phyloP scores from a whole-genome alignment of 2,329 filamentous ascomycete genomes.

The Pyrenochaeta sp. region DNA sequence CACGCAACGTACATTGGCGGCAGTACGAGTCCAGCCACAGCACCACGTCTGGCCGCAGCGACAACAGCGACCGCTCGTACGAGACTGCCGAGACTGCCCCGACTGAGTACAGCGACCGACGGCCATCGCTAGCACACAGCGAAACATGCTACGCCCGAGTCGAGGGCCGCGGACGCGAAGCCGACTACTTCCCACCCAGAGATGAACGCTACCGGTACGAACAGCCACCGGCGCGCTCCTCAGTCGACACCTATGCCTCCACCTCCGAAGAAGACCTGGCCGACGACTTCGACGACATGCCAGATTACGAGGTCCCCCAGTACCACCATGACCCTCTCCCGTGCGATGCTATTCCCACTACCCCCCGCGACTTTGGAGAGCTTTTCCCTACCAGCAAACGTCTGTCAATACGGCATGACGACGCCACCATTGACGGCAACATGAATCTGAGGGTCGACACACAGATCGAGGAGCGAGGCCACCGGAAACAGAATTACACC shows the following conservation, averaged over 20 bases:
- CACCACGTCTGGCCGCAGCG: slow-evolving; percentile 39
- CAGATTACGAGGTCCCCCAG: slow-evolving; percentile 64
- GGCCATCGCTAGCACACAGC: slow-evolving; percentile 36
- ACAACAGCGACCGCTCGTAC: slow-evolving; percentile 40
- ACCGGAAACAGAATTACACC: slow-evolving; percentile 69
- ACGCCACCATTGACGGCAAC: slow-evolving; percentile 88
- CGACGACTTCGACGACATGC: slow-evolving; percentile 53
- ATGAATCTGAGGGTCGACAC: slow-evolving; percentile 95
- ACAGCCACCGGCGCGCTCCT: slow-evolving; percentile 56
- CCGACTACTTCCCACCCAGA: slow-evolving; percentile 30
- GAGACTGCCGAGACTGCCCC: slow-evolving; percentile 45
- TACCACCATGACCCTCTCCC: slow-evolving; percentile 70
- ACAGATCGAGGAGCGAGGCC: slow-evolving; percentile 65
- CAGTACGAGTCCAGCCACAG: slow-evolving; percentile 43
- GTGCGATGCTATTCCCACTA: slow-evolving; percentile 75
- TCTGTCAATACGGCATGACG: slow-evolving; percentile 86
- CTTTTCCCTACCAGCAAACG: slow-evolving; percentile 87
- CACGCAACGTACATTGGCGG: slow-evolving; percentile 41
- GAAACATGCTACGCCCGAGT: slow-evolving; percentile 42
- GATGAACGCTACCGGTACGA: slow-evolving; percentile 21
- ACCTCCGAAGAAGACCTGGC: slow-evolving; percentile 69
- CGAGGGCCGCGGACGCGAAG: slow-evolving; percentile 30
- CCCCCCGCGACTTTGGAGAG: slow-evolving; percentile 79
- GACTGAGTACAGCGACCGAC: slow-evolving; percentile 43
- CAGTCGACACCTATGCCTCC: slow-evolving; percentile 82